Evolutionary conservation across 306 rosid species (phyloP).

Genomic region (Quercus ilex): DNA sequence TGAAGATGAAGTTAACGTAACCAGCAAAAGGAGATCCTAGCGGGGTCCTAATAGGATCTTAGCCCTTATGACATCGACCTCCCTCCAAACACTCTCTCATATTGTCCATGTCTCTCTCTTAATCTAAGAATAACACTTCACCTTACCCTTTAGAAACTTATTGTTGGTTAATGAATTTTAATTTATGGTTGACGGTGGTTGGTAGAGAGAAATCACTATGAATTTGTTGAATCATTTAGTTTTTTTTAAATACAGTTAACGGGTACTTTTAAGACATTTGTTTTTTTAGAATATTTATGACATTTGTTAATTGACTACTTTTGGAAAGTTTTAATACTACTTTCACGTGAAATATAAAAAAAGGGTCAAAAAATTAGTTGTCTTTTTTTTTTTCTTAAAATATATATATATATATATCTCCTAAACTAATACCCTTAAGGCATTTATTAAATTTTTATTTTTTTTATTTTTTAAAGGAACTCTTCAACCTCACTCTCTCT

Average conservation of each 20-base stretch:
- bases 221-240: constrained; percentile 4
- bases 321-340: too few species aligned
- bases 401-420: too few species aligned
- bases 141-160: constrained; percentile 15
- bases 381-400: too few species aligned
- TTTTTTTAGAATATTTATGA: too few species aligned
- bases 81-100: constrained; percentile 39
- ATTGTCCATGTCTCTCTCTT: constrained; percentile 3
- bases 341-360: too few species aligned
- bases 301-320: too few species aligned
- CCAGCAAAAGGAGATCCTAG: constrained; percentile 55
- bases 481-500: constrained; percentile 46
- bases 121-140: constrained; percentile 27
- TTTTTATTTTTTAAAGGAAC: neutral
- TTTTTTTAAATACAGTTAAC: neutral
- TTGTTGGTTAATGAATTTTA: constrained; percentile 24
- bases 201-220: constrained; percentile 38
- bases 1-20: constrained; percentile 46
- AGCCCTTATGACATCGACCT: constrained; percentile 49
- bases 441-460: neutral
- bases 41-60: constrained; percentile 61
- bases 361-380: too few species aligned
- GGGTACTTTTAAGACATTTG: too few species aligned
- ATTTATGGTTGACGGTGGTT: constrained; percentile 33
- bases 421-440: too few species aligned